phyloP scores from a whole-genome alignment of 2,329 filamentous ascomycete species.

The Talaromyces sp. region DNA sequence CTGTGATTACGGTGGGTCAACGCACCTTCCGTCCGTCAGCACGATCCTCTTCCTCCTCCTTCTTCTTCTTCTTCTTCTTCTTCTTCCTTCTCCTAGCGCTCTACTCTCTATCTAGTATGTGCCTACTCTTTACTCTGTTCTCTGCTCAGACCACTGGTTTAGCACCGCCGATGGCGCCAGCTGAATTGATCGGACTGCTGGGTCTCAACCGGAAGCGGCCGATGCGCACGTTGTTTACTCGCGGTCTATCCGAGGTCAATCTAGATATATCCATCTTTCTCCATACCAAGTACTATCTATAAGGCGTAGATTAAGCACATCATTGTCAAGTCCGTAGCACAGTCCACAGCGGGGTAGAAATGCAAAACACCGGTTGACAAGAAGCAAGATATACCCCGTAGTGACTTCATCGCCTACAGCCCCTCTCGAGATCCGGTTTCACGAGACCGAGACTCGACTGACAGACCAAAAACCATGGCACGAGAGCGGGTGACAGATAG shows the following conservation, averaged over 20 bases:
- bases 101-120: no score
- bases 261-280: neutral
- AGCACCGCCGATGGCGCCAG: neutral
- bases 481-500: neutral
- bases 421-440: constrained; percentile 2
- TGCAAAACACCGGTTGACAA: neutral
- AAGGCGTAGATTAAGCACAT: neutral
- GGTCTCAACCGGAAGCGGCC: neutral
- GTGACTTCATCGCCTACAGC: neutral
- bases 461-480: neutral
- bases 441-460: neutral
- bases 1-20: neutral
- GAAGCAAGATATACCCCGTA: neutral
- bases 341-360: neutral
- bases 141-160: neutral
- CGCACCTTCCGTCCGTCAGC: neutral
- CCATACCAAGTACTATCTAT: neutral
- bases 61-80: no score
- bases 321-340: neutral
- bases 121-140: neutral
- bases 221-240: neutral
- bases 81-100: no score
- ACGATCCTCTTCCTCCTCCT: neutral
- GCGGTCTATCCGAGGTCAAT: neutral
- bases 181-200: neutral